Evolutionary conservation across 2,329 filamentous ascomycete species (phyloP).

Genomic region (Diaporthe citrichinensis): DNA sequence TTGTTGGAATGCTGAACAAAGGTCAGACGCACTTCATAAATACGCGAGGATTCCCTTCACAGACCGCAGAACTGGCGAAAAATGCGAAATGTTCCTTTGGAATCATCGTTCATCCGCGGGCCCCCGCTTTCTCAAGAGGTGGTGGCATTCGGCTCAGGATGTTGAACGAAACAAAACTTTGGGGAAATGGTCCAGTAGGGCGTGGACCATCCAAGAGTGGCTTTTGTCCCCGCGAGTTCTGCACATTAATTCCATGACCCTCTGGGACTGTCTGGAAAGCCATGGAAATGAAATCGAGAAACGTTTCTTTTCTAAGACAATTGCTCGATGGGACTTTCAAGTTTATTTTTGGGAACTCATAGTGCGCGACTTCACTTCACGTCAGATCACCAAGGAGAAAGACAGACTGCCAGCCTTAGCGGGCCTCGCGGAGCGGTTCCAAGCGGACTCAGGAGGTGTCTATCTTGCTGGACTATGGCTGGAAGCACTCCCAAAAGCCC

Average conservation of each 20-base stretch:
- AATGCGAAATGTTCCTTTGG: not conserved
- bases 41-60: not conserved
- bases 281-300: not conserved
- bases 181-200: not conserved
- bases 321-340: not conserved
- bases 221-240: slow-evolving; percentile 2
- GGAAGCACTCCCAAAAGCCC: not conserved
- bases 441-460: not conserved
- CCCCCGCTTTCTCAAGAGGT: not conserved
- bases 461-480: slow-evolving; percentile 2
- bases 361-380: not conserved
- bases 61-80: not conserved
- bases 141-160: not conserved
- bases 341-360: not conserved
- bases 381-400: not conserved
- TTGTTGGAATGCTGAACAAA: not conserved
- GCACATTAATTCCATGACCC: not conserved
- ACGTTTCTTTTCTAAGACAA: no score
- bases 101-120: not conserved
- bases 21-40: not conserved
- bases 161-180: not conserved
- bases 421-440: not conserved
- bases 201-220: slow-evolving; percentile 12
- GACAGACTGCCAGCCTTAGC: slow-evolving; percentile 13
- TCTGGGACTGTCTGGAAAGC: not conserved